A percentile compares a stretch with the other conserved stretches of the same genome.
phyloP scores from a whole-genome alignment of 192 early-diverging fungal species.

The Kappamyces sp. region DNA sequence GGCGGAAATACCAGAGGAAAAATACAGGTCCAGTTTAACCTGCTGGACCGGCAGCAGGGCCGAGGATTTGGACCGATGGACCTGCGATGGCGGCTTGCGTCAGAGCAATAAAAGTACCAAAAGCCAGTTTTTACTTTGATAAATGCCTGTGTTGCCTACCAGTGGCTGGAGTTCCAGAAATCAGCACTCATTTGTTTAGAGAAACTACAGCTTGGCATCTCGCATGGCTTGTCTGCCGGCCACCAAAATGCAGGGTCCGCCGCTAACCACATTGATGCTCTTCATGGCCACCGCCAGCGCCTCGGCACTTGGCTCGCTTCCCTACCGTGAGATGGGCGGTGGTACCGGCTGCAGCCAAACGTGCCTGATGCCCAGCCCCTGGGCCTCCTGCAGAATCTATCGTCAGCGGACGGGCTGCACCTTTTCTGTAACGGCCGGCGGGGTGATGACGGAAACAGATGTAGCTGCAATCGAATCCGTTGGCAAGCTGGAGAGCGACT shows the following conservation, averaged over 20 bases:
- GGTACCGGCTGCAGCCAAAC: slow-evolving; percentile 73
- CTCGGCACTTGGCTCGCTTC: slow-evolving; percentile 17
- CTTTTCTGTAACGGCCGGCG: slow-evolving; percentile 54
- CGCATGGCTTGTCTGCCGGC: slow-evolving; percentile 22
- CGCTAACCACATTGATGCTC: slow-evolving; percentile 47
- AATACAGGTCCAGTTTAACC: too few relatives aligned
- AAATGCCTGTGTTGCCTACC: too few relatives aligned
- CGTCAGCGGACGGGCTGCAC: slow-evolving; percentile 15
- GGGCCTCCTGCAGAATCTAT: slow-evolving; percentile 41
- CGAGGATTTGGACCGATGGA: too few relatives aligned
- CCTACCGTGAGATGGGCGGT: slow-evolving; percentile 26
- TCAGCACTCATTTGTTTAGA: not conserved
- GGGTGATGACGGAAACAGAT: slow-evolving; percentile 64
- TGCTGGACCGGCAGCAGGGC: too few relatives aligned
- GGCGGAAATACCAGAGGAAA: too few relatives aligned
- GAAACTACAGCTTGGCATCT: slow-evolving; percentile 19
- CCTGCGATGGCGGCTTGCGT: too few relatives aligned
- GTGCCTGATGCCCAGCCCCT: slow-evolving; percentile 50
- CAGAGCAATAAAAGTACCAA: too few relatives aligned
- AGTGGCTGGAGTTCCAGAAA: too few relatives aligned
- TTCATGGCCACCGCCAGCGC: slow-evolving; percentile 21
- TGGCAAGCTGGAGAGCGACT: slow-evolving; percentile 23
- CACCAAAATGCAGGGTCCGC: slow-evolving; percentile 66
- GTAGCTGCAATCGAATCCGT: slow-evolving; percentile 30
- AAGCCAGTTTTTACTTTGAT: too few relatives aligned